Evolutionary conservation across 1,284 basidiomycete genomes (phyloP).

Genomic region (Vanrija pseudolonga): DNA sequence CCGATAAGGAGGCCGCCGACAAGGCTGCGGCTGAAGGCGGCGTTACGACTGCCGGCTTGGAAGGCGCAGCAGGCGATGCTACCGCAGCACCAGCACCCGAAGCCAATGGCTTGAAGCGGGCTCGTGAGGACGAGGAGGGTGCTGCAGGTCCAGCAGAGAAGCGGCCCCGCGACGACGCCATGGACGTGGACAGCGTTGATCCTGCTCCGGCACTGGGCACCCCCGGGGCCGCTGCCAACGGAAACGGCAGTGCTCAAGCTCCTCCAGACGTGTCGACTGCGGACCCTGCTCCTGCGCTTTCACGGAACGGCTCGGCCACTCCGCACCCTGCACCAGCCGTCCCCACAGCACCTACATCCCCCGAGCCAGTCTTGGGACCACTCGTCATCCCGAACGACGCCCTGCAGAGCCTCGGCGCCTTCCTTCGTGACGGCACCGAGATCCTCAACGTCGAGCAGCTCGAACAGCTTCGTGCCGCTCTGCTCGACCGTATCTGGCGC

Average conservation of each 20-base stretch:
- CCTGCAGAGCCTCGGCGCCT: conserved; percentile 19
- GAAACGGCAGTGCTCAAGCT: background rate
- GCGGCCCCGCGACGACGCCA: conserved; percentile 65
- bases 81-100: background rate
- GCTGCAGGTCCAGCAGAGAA: conserved; percentile 53
- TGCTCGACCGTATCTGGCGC: conserved; percentile 75
- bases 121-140: conserved; percentile 22
- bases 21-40: background rate
- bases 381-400: conserved; percentile 31
- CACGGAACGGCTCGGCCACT: background rate
- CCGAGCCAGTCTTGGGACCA: background rate
- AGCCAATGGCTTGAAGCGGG: conserved; percentile 24
- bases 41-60: too few species aligned
- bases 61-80: background rate
- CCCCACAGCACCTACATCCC: background rate
- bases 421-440: conserved; percentile 51
- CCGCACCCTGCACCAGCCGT: conserved; percentile 8
- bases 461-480: conserved; percentile 84
- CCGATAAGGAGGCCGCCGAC: background rate
- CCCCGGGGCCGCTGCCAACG: background rate
- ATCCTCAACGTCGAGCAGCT: conserved; percentile 77
- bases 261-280: background rate
- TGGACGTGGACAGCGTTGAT: conserved; percentile 35
- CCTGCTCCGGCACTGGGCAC: background rate
- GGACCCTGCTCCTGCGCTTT: background rate